These are phyloP conservation scores for Aureobasidium sp. DNA, from an alignment of 2,329 filamentous ascomycete genomes.

Conservation along the genomic window DNA sequence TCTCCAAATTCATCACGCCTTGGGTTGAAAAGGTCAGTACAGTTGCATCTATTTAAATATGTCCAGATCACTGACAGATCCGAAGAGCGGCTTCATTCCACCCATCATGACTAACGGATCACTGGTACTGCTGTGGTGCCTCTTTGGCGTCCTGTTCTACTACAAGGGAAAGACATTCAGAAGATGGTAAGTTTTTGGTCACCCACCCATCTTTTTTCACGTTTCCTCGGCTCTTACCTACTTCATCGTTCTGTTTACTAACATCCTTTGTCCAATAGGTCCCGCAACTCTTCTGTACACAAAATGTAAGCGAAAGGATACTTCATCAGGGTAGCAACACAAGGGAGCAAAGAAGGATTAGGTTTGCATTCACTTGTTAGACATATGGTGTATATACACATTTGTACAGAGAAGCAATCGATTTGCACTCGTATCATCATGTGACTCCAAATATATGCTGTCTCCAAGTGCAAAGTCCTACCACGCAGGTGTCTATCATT, in stretches of 20 bases:
- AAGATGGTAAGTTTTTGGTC: constrained; percentile 44
- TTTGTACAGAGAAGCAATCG: not conserved
- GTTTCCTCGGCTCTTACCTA: not conserved
- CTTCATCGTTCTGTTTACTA: not conserved
- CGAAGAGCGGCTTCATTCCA: constrained; percentile 57
- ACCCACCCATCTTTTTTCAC: not conserved
- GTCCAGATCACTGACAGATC: too few relatives aligned
- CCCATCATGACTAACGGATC: constrained; percentile 68
- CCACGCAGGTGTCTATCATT: too few relatives aligned
- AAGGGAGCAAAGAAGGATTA: too few relatives aligned
- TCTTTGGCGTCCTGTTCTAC: constrained; percentile 62
- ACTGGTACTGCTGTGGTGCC: constrained; percentile 59
- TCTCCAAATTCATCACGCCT: constrained; percentile 50
- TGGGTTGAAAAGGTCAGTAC: too few relatives aligned
- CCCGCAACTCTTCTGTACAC: constrained; percentile 58
- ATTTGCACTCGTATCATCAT: not conserved
- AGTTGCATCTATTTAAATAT: too few relatives aligned
- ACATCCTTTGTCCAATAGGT: not conserved
- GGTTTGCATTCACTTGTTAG: too few relatives aligned
- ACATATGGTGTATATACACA: too few relatives aligned
- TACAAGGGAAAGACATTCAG: constrained; percentile 65
- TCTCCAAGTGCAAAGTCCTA: too few relatives aligned
- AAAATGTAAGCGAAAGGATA: constrained; percentile 40
- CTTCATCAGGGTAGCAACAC: too few relatives aligned
- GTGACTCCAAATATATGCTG: not conserved